A percentile compares a stretch with the other conserved stretches of the same genome.
phyloP scores from a whole-genome alignment of 2,329 filamentous ascomycete species.

The Pseudogymnoascus sp. region DNA sequence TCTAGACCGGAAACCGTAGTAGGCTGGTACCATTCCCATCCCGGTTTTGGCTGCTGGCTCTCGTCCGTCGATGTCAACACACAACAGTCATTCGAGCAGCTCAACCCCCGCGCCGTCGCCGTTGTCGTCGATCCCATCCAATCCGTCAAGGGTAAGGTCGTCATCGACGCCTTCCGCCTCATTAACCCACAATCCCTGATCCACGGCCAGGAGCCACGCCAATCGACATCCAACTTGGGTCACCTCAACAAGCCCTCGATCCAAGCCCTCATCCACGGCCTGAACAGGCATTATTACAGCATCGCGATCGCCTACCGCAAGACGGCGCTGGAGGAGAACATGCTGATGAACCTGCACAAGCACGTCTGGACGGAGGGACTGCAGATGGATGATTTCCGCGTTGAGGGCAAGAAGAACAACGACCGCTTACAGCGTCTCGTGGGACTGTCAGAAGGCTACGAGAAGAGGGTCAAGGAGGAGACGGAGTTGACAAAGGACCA shows the following conservation, averaged over 20 bases:
- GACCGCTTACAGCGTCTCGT: constrained; percentile 84
- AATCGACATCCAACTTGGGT: constrained; percentile 95
- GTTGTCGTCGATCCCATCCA: constrained; percentile 98
- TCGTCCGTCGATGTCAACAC: constrained; percentile 99
- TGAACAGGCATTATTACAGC: constrained; percentile 98
- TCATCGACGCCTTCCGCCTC: constrained; percentile 96
- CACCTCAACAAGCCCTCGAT: constrained; percentile 99
- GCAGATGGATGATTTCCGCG: constrained; percentile 90
- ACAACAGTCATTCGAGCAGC: constrained; percentile 98
- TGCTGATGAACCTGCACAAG: constrained; percentile 99
- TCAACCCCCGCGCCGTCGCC: constrained; percentile 91
- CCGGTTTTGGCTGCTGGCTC: constrained; percentile 97
- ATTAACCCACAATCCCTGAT: constrained; percentile 98
- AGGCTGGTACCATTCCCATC: constrained; percentile 99
- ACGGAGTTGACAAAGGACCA: constrained; percentile 95
- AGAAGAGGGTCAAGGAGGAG: constrained; percentile 98
- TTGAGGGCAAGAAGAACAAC: constrained; percentile 76
- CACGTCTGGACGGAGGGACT: constrained; percentile 98
- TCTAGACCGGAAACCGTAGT: constrained; percentile 88
- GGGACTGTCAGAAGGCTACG: constrained; percentile 84
- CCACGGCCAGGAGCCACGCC: constrained; percentile 93
- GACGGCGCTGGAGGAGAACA: constrained; percentile 95
- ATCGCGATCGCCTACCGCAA: constrained; percentile 98
- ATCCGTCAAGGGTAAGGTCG: constrained; percentile 98
- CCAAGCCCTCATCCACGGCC: constrained; percentile 92